A percentile compares a stretch with the other conserved stretches of the same genome.
Evolutionary conservation across 129 eudicot genomes (phyloP).

Genomic region (Centaurea solstitialis): DNA sequence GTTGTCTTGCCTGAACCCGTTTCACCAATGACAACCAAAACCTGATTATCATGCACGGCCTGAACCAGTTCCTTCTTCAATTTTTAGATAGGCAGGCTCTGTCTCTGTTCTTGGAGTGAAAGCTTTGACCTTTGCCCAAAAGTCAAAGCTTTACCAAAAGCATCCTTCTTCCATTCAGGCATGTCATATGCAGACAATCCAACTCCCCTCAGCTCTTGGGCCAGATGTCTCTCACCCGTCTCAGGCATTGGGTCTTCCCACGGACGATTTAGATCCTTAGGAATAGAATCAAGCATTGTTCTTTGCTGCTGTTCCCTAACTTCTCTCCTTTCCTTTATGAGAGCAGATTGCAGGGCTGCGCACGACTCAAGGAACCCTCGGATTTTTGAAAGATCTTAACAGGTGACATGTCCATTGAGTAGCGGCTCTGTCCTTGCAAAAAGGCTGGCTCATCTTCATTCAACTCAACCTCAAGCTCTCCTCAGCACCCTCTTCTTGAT

Average conservation of each 20-base stretch:
- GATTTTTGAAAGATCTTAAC: slow-evolving; percentile 76
- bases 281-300: slow-evolving; percentile 89
- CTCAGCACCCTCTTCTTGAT: slow-evolving; percentile 76
- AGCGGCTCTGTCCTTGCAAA: slow-evolving; percentile 63
- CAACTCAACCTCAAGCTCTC: slow-evolving; percentile 75
- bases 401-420: slow-evolving; percentile 74
- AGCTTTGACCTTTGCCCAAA: slow-evolving; percentile 89
- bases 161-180: slow-evolving; percentile 97
- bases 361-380: slow-evolving; percentile 81
- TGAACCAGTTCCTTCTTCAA: slow-evolving; percentile 73
- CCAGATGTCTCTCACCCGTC: slow-evolving; percentile 87
- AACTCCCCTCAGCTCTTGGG: slow-evolving; percentile 89
- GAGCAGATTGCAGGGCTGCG: slow-evolving; percentile 74
- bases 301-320: slow-evolving; percentile 85
- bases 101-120: slow-evolving; percentile 87
- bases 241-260: slow-evolving; percentile 99
- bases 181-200: slow-evolving; percentile 84
- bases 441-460: slow-evolving; percentile 80
- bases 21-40: slow-evolving; percentile 82
- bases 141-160: slow-evolving; percentile 74
- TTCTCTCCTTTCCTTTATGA: slow-evolving; percentile 82
- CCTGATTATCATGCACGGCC: slow-evolving; percentile 85
- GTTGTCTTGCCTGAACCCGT: slow-evolving; percentile 93
- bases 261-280: slow-evolving; percentile 91
- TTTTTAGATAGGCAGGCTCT: slow-evolving; percentile 81